These are phyloP conservation scores for Pseudophaeomoniella oleicola DNA, from an alignment of 2,329 filamentous ascomycete genomes.

Conservation along the genomic window DNA sequence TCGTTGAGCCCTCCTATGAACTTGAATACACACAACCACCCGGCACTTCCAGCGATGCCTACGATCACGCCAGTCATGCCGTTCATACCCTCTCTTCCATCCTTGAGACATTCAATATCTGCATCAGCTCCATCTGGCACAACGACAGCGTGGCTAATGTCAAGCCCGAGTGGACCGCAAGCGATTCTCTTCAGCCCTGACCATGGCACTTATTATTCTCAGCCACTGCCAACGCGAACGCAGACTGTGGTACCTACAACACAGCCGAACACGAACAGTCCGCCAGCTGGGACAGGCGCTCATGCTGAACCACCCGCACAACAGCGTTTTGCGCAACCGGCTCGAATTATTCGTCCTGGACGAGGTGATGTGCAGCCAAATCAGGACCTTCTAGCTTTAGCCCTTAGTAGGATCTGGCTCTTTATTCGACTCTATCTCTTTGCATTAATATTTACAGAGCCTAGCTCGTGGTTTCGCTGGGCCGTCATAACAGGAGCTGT, in stretches of 20 bases:
- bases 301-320: background rate
- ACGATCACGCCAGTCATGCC: background rate
- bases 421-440: conserved; percentile 44
- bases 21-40: too few relatives aligned
- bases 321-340: background rate
- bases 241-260: background rate
- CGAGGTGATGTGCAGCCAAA: conserved; percentile 3
- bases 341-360: background rate
- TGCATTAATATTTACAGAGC: conserved; percentile 40
- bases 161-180: conserved; percentile 9
- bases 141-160: conserved; percentile 10
- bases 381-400: conserved; percentile 23
- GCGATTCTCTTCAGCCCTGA: conserved; percentile 12
- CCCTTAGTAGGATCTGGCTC: conserved; percentile 38
- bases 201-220: conserved; percentile 9
- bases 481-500: conserved; percentile 23
- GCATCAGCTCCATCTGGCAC: background rate
- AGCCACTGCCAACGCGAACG: background rate
- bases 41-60: background rate
- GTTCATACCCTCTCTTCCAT: background rate
- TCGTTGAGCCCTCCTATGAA: too few relatives aligned
- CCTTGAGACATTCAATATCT: background rate
- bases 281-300: too few relatives aligned
- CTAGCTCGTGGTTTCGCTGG: conserved; percentile 29
- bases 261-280: background rate